These are phyloP conservation scores for Leccinum uliginosum DNA, from an alignment of 768 basidiomycete species.

Conservation along the genomic window DNA sequence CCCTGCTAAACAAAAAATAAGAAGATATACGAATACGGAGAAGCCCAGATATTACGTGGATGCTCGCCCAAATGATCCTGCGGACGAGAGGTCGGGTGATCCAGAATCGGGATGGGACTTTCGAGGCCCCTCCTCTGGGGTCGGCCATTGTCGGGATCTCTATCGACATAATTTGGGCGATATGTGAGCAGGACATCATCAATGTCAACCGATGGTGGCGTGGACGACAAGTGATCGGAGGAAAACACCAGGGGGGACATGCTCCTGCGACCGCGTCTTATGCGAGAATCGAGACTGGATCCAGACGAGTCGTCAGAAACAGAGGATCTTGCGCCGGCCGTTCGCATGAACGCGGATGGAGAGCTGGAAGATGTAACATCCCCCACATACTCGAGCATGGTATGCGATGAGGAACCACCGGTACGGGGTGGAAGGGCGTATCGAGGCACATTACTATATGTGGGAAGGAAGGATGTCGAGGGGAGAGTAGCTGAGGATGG, in stretches of 20 bases:
- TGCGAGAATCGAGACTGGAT: conserved; percentile 5
- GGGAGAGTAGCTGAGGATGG: conserved; percentile 10
- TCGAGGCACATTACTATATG: conserved; percentile 22
- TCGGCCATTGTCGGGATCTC: background rate
- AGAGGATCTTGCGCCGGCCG: conserved; percentile 8
- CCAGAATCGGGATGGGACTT: conserved; percentile 1
- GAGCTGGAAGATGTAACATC: conserved; percentile 4
- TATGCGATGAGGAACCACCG: conserved; percentile 11
- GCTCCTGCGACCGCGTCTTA: conserved; percentile 18
- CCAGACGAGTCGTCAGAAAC: conserved; percentile 8
- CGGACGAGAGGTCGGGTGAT: conserved; percentile 6
- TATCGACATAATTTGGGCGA: background rate
- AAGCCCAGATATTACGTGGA: conserved; percentile 6
- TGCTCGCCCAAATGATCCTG: conserved; percentile 6
- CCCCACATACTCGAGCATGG: conserved; percentile 16
- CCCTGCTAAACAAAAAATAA: background rate
- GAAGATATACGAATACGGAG: background rate
- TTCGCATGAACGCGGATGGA: conserved; percentile 18
- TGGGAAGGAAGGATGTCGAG: conserved; percentile 16
- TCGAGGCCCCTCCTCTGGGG: conserved; percentile 7
- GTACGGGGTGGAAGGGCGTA: conserved; percentile 10
- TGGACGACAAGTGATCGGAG: conserved; percentile 12
- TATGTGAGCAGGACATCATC: conserved; percentile 19
- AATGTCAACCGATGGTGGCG: conserved; percentile 9
- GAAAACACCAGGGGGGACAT: conserved; percentile 24